Evolutionary conservation across 2,329 filamentous ascomycete species (phyloP), one percentile per base, ranked within the genome.

Genomic region (Nothopassalora personata): DNA sequence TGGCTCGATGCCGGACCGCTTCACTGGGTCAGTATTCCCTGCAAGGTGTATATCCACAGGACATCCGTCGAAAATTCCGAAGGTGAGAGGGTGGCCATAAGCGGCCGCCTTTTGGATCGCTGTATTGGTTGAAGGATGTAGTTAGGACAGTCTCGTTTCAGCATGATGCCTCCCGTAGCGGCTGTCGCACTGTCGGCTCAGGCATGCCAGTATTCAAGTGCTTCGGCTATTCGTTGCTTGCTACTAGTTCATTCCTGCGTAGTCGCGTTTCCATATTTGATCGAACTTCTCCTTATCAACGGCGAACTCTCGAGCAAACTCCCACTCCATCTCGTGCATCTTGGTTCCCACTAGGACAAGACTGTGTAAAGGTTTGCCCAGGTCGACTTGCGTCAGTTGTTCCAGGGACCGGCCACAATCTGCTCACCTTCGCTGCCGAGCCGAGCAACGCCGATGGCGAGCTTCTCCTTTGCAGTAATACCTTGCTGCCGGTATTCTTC

Each of bases 281-380:
- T 91, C 86, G 79, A 95, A 97, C 7, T 80, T 84, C 56, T 86
- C 85, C 76, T 85, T 86, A 69, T 97, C 84, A 39, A 97, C 79
- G 0, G 93, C 92, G 76, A 92, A 97, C 57, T 90, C 87, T 58
- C 89, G 81, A 55, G 96, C 86, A 74, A 87, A 97, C 62, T 97
- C 91, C 70, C 86, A 87, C 76, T 99, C 94, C 61, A 99, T 77
- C 74, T 97, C 93, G 73, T 99, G 94, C 54, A 91, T 90, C 71
- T 89, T 86, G 68, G 83, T 83, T 1, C 94, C 94, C 31, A 97
- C 79, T 57, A 99, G 76, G 18, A 97, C 91, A 68, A 99, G 73
- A 74, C 92, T 96, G 76, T 99, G 94, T 67, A 97, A 77, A 15
- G 94, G 94, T 36, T 82, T 81, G 0, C 94, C 94, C 63, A 99